Conservation (phyloP, 306 rosid genomes). For the Pachyrhizus erosus region DNA sequence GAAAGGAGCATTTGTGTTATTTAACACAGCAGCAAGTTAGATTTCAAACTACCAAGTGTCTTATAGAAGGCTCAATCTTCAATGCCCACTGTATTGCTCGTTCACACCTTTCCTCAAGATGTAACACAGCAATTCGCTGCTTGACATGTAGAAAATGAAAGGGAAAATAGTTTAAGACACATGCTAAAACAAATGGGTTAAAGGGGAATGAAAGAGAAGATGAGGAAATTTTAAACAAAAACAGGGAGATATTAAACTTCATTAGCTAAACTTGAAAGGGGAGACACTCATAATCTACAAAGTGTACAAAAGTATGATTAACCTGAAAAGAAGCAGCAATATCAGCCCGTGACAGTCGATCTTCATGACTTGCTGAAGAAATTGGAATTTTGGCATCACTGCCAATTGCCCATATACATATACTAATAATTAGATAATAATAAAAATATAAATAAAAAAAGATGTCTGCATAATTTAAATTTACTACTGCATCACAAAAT, state of each 20-base stretch:
- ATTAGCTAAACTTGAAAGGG: conserved; percentile 22
- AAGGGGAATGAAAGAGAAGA: conserved; percentile 7
- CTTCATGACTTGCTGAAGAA: conserved; percentile 71
- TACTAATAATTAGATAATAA: conserved; percentile 35
- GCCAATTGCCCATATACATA: conserved; percentile 41
- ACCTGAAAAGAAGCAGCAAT: conserved; percentile 99
- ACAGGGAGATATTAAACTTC: conserved; percentile 11
- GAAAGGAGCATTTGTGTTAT: conserved; percentile 25
- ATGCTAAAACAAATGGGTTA: not conserved
- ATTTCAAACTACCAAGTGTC: conserved; percentile 66
- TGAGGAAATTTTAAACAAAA: not conserved
- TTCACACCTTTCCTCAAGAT: conserved; percentile 93
- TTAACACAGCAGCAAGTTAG: conserved; percentile 18
- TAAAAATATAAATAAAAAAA: not conserved
- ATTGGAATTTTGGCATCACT: conserved; percentile 82
- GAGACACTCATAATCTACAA: conserved; percentile 6
- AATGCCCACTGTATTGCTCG: conserved; percentile 95
- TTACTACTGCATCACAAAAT: conserved; percentile 1
- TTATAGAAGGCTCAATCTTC: conserved; percentile 90
- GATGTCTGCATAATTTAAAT: conserved; percentile 21
- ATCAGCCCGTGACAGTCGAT: conserved; percentile 83
- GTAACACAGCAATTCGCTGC: conserved; percentile 89
- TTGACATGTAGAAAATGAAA: conserved; percentile 2
- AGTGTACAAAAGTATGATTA: conserved; percentile 32
- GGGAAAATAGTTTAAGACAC: conserved; percentile 4